A percentile compares a stretch with the other conserved stretches of the same genome.
Evolutionary conservation across 306 rosid species (phyloP).

Genomic region (Myrica gale): DNA sequence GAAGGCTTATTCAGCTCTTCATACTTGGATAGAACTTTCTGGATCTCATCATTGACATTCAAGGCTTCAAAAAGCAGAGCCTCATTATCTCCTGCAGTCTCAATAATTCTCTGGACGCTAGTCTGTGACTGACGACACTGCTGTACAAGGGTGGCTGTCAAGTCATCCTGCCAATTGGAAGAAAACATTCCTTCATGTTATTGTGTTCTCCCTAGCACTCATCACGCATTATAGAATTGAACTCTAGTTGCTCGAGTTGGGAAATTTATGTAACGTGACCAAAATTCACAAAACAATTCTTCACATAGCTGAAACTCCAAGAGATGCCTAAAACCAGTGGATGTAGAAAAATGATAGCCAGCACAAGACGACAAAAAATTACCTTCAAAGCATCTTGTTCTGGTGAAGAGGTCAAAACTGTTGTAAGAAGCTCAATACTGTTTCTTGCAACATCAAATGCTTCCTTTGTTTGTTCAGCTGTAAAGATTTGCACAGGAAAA

Average conservation of each 20-base stretch:
- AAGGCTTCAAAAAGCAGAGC: constrained; percentile 94
- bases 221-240: neutral
- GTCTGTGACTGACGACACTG: constrained; percentile 76
- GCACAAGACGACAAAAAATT: constrained; percentile 16
- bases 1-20: constrained; percentile 68
- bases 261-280: neutral
- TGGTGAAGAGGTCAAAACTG: constrained; percentile 89
- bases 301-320: neutral
- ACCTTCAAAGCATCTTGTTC: constrained; percentile 87
- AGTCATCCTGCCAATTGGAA: constrained; percentile 66
- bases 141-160: constrained; percentile 81
- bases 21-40: constrained; percentile 71
- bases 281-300: neutral
- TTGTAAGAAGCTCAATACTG: constrained; percentile 84
- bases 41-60: constrained; percentile 91
- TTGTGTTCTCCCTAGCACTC: neutral
- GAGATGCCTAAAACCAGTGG: neutral
- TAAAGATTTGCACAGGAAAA: constrained; percentile 54
- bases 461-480: constrained; percentile 83
- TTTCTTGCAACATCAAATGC: constrained; percentile 94
- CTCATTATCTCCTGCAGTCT: constrained; percentile 84
- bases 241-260: neutral
- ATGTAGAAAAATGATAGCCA: constrained; percentile 3
- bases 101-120: constrained; percentile 69
- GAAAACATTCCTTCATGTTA: constrained; percentile 1